A percentile compares a stretch with the other conserved stretches of the same genome.
phyloP scores from a whole-genome alignment of 495 filamentous ascomycete genomes.

The Penicillium coffeae region DNA sequence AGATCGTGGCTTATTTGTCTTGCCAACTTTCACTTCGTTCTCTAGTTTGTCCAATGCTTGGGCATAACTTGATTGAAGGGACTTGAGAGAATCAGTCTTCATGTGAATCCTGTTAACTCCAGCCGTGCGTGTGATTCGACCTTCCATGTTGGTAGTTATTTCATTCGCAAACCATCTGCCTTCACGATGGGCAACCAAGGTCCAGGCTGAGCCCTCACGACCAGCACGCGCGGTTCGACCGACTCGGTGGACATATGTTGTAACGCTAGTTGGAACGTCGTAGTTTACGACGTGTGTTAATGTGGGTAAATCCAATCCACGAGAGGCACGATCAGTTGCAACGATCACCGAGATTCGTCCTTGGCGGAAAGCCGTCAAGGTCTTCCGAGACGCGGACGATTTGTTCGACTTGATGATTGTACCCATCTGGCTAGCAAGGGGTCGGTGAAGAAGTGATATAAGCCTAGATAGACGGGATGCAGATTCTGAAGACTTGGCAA shows the following conservation, averaged over 20 bases:
- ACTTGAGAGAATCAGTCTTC: conserved; percentile 36
- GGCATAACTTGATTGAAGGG: conserved; percentile 56
- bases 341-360: conserved; percentile 71
- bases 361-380: conserved; percentile 57
- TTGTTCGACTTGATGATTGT: conserved; percentile 73
- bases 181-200: conserved; percentile 71
- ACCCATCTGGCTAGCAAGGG: conserved; percentile 52
- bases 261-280: conserved; percentile 76
- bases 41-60: conserved; percentile 51
- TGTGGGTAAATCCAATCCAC: conserved; percentile 80
- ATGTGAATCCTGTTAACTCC: conserved; percentile 45
- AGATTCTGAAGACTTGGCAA: conserved; percentile 82
- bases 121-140: conserved; percentile 40
- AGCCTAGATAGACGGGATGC: conserved; percentile 77
- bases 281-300: conserved; percentile 90
- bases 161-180: conserved; percentile 84
- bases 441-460: conserved; percentile 62
- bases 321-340: conserved; percentile 86
- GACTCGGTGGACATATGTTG: conserved; percentile 87
- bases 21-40: conserved; percentile 32
- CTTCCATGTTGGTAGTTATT: conserved; percentile 50
- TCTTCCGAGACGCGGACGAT: conserved; percentile 58
- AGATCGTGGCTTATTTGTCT: neutral
- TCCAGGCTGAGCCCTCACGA: conserved; percentile 73
- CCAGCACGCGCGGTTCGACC: conserved; percentile 88